A percentile compares a stretch with the other conserved stretches of the same genome.
Evolutionary conservation across 345 rosid species (phyloP).

Genomic region (Kandelia obovata): DNA sequence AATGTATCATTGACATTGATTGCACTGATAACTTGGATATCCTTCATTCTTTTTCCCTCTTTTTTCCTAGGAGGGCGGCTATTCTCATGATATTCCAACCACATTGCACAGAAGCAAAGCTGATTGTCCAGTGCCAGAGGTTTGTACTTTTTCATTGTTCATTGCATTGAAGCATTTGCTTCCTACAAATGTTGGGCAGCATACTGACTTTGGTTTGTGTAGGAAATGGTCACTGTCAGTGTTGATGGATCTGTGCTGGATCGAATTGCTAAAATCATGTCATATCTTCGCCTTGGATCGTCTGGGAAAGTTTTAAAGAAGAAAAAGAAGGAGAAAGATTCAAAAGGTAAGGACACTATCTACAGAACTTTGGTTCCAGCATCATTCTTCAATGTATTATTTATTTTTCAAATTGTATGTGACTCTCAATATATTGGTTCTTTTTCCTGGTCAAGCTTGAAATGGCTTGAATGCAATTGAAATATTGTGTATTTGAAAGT

Average conservation of each 20-base stretch:
- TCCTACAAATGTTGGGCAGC: conserved; percentile 4
- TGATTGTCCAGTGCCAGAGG: conserved; percentile 95
- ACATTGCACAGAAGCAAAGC: conserved; percentile 95
- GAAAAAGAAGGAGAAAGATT: conserved; percentile 93
- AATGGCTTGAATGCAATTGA: no score
- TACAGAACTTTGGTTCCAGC: no score
- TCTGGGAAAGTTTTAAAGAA: conserved; percentile 98
- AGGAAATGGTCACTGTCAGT: conserved; percentile 92
- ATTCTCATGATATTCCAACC: conserved; percentile 90
- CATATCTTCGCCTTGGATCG: conserved; percentile 97
- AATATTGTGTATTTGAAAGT: no score
- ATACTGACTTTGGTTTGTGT: conserved; percentile 7
- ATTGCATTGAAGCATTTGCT: no score
- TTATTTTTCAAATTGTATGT: no score
- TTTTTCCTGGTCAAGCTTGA: no score
- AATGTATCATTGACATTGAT: not conserved
- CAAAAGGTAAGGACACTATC: conserved; percentile 44
- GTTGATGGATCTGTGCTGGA: conserved; percentile 98
- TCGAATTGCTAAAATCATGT: conserved; percentile 91
- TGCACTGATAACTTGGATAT: not conserved
- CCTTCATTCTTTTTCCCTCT: not conserved
- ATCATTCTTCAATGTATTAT: no score
- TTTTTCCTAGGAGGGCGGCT: conserved; percentile 68
- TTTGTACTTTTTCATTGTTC: conserved; percentile 22
- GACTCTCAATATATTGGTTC: no score